These are phyloP conservation scores for Ramalina intermedia DNA, from an alignment of 495 filamentous ascomycete species.

Conservation along the genomic window DNA sequence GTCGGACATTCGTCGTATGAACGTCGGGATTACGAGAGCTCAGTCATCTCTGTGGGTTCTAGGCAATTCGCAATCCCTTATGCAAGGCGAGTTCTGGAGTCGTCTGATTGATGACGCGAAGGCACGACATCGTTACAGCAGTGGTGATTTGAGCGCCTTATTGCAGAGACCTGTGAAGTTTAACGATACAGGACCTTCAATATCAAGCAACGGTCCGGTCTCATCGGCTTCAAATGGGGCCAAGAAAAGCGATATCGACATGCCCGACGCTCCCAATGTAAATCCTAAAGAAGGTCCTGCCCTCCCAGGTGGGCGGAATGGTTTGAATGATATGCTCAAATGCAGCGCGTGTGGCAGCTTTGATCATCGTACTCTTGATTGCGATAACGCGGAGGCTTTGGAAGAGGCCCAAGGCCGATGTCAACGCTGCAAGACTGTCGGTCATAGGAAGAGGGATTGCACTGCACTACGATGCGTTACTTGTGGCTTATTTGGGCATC, in stretches of 20 bases:
- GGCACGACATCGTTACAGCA: conserved; percentile 57
- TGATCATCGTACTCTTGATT: conserved; percentile 31
- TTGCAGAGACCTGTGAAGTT: conserved; percentile 34
- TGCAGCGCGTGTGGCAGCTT: conserved; percentile 36
- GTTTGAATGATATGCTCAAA: conserved; percentile 27
- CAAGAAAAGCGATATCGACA: conserved; percentile 32
- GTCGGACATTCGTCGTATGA: conserved; percentile 97
- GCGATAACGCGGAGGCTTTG: conserved; percentile 31
- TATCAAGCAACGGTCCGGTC: neutral
- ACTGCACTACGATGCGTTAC: conserved; percentile 28
- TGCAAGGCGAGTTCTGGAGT: conserved; percentile 81
- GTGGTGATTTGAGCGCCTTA: conserved; percentile 44
- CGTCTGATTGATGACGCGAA: conserved; percentile 70
- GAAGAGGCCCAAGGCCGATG: conserved; percentile 26
- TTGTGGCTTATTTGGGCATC: conserved; percentile 35
- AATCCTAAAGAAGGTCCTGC: conserved; percentile 16
- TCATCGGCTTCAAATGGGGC: conserved; percentile 7
- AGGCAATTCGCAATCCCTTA: conserved; percentile 72
- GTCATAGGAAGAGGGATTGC: conserved; percentile 28
- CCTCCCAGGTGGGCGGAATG: conserved; percentile 32
- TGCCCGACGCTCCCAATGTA: conserved; percentile 23
- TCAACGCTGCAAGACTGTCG: conserved; percentile 27
- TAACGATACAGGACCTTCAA: neutral
- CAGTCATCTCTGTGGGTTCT: conserved; percentile 93
- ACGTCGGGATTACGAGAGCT: conserved; percentile 91